Evolutionary conservation across 2,329 filamentous ascomycete species (phyloP).

Genomic region (Didymella sp.): DNA sequence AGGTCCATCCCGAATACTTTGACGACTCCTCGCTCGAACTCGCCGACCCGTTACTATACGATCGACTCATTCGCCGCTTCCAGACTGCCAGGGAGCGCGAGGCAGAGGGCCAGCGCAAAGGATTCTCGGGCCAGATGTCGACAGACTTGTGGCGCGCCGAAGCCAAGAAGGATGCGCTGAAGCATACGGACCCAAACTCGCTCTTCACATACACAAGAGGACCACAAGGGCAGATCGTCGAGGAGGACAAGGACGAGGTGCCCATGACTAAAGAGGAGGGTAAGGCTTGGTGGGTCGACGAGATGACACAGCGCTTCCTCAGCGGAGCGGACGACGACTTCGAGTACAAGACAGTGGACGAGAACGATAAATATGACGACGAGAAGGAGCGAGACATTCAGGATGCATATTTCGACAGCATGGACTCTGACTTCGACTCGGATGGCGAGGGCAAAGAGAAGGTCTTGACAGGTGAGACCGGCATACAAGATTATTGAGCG

Average conservation of each 20-base stretch:
- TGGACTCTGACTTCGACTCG: constrained; percentile 72
- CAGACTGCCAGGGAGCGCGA: constrained; percentile 76
- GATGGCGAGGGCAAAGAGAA: constrained; percentile 52
- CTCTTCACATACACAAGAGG: constrained; percentile 60
- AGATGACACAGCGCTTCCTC: constrained; percentile 77
- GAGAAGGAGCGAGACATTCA: constrained; percentile 68
- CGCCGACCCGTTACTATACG: constrained; percentile 80
- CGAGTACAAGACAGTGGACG: constrained; percentile 75
- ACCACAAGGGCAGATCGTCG: constrained; percentile 63
- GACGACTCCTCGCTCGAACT: constrained; percentile 65
- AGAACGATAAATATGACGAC: constrained; percentile 75
- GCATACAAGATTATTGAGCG: constrained; percentile 57
- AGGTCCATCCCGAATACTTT: constrained; percentile 76
- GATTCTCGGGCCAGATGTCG: constrained; percentile 80
- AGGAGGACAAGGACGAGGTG: constrained; percentile 64
- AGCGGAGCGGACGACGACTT: constrained; percentile 78
- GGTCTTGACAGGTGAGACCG: constrained; percentile 54
- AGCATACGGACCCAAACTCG: constrained; percentile 59
- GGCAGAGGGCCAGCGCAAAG: constrained; percentile 73
- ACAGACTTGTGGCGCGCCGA: constrained; percentile 79
- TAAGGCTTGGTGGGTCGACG: constrained; percentile 70
- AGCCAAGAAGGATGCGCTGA: constrained; percentile 71
- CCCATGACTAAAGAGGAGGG: constrained; percentile 70
- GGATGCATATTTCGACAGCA: constrained; percentile 80
- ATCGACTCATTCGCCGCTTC: constrained; percentile 78